Base-by-base conservation (phyloP, 2,329 filamentous ascomycete species). In the Bipolaris zeicola region DNA sequence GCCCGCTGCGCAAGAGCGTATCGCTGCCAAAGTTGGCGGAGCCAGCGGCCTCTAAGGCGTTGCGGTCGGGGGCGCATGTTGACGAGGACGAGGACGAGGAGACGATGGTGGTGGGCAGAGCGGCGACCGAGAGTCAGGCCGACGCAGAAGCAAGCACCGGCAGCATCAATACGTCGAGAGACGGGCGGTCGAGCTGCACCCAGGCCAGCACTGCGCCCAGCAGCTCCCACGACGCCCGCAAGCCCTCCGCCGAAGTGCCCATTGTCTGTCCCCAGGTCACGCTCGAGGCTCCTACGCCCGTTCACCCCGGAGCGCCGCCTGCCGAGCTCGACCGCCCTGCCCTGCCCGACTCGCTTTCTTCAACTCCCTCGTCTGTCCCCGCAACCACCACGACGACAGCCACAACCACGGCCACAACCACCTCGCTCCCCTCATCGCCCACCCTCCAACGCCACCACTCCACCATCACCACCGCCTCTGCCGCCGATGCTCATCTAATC, bases 341-440 rank as follows among this genome's bases (percentile, higher is more conserved):
- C 7, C 42, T 52, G 50, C 52, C 60, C 36, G 58, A 56, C 52
- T 63, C 57, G 31, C 53, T 55, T 36, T 64, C 64, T 31, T 57
- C 41, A 11, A 31, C 28, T 33, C 31, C 42, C n/a, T 44, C 42
- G 26, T 44, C 45, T 5, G 10, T 44, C 41, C 22, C 26, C 41
- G 41, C 41, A 28, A 44, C 22, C 47, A 67, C 65, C 24, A 43
- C 41, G 22, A 31, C n/a, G 18, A 52, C 49, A 60, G 57, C 41
- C 31, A 46, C 43, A 58, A 62, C 37, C 45, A 67, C 65, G 13
- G 52, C 55, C 24, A 54, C 18, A 49, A 52, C 57, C 37, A 53
- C 56, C 33, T 48, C 78, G 77, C 28, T 55, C 39, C 47, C 78
- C 77, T 26, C 76, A 70, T 65, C 77, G 73, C 60, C 82, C 81